Conservation (phyloP, 345 rosid genomes). For the Lenwebbia sp. region DNA sequence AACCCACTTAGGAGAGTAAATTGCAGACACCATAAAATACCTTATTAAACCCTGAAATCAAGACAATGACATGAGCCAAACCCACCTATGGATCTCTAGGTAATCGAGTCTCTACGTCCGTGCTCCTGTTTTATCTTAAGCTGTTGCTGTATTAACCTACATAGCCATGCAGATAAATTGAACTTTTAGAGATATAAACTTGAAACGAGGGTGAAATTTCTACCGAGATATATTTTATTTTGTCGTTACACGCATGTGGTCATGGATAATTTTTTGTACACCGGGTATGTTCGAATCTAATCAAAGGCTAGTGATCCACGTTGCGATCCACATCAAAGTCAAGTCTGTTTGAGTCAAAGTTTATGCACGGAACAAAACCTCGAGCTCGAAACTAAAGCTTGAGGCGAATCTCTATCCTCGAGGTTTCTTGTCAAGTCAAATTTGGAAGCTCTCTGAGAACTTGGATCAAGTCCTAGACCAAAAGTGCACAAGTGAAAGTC, state of each 20-base stretch:
- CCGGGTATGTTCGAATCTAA: background rate
- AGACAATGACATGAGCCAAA: background rate
- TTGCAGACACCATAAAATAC: background rate
- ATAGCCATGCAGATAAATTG: background rate
- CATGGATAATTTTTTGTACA: background rate
- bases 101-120: background rate
- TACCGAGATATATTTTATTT: background rate
- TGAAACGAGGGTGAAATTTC: background rate
- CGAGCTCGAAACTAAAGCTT: background rate
- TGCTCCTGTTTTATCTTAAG: background rate
- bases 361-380: background rate
- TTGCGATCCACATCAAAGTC: background rate
- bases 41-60: background rate
- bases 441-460: background rate
- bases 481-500: background rate
- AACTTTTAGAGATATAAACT: background rate
- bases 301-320: background rate
- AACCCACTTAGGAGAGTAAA: background rate
- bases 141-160: background rate
- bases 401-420: background rate
- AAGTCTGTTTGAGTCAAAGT: background rate
- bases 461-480: background rate
- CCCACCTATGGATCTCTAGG: too few species aligned
- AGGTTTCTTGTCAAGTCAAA: background rate
- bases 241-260: background rate